These are phyloP conservation scores for Candida oleophila DNA, from an alignment of 805 yeast species.

Conservation along the genomic window DNA sequence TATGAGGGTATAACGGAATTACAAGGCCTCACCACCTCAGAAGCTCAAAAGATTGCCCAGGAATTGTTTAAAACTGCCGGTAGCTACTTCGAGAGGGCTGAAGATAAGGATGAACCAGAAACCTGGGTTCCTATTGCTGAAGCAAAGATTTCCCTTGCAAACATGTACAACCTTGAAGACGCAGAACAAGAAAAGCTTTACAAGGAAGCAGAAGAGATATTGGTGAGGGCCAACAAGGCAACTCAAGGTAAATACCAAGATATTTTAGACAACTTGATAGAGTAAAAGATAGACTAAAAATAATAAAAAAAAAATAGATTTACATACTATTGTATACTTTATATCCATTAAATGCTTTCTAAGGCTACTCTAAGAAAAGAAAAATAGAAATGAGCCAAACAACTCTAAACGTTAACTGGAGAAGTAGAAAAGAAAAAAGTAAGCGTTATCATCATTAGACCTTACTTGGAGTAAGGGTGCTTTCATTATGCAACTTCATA, in stretches of 20 bases:
- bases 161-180: constrained; percentile 63
- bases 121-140: constrained; percentile 86
- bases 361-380: background rate
- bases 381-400: background rate
- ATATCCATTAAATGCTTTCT: background rate
- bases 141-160: constrained; percentile 77
- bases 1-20: constrained; percentile 22
- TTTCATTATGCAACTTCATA: constrained; percentile 75
- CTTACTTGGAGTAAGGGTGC: constrained; percentile 67
- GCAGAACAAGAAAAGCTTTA: constrained; percentile 68
- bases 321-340: too few species aligned
- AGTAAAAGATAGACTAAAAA: background rate
- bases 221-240: constrained; percentile 74
- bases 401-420: background rate
- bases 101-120: constrained; percentile 72
- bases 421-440: background rate
- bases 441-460: constrained; percentile 36
- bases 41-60: constrained; percentile 52
- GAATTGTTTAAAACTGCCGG: constrained; percentile 53
- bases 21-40: constrained; percentile 33
- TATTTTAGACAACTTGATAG: constrained; percentile 52
- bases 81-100: constrained; percentile 54
- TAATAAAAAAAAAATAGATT: too few species aligned
- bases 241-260: constrained; percentile 74
- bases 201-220: constrained; percentile 62